These are phyloP conservation scores for Myriosclerotinia curreyana DNA, from an alignment of 2,329 filamentous ascomycete species.

Conservation along the genomic window DNA sequence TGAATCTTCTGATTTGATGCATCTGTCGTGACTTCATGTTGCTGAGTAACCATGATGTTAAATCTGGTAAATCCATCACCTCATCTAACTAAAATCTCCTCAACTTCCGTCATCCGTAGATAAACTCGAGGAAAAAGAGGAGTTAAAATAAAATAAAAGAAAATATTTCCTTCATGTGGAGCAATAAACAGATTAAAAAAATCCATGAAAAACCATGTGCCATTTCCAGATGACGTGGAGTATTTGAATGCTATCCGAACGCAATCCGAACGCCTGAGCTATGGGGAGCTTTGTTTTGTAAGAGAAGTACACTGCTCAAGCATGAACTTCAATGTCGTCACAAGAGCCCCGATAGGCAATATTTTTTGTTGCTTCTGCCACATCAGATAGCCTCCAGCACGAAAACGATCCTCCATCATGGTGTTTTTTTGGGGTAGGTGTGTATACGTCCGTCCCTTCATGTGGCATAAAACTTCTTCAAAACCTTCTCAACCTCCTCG, in stretches of 20 bases:
- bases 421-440: conserved; percentile 5
- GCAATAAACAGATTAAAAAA: conserved; percentile 19
- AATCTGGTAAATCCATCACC: conserved; percentile 8
- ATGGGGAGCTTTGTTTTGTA: conserved; percentile 32
- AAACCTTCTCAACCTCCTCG: conserved; percentile 63
- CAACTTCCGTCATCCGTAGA: conserved; percentile 13
- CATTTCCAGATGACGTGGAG: conserved; percentile 25
- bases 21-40: conserved; percentile 20
- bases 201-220: conserved; percentile 18
- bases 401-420: conserved; percentile 29
- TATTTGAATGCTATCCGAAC: conserved; percentile 24
- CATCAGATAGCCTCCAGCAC: conserved; percentile 23
- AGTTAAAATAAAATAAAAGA: conserved; percentile 11
- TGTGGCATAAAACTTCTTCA: conserved; percentile 50
- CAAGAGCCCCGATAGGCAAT: conserved; percentile 24
- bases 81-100: conserved; percentile 13
- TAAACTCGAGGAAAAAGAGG: conserved; percentile 1
- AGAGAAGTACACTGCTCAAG: conserved; percentile 35
- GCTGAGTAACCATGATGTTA: conserved; percentile 11
- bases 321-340: conserved; percentile 35
- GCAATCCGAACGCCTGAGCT: conserved; percentile 29
- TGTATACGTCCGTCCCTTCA: conserved; percentile 10
- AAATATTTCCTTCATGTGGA: conserved; percentile 8
- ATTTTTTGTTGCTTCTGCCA: conserved; percentile 13
- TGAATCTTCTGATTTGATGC: conserved; percentile 18